These are phyloP conservation scores for Blastobotrys niveus DNA, from an alignment of 1,139 yeast genomes.

Conservation along the genomic window DNA sequence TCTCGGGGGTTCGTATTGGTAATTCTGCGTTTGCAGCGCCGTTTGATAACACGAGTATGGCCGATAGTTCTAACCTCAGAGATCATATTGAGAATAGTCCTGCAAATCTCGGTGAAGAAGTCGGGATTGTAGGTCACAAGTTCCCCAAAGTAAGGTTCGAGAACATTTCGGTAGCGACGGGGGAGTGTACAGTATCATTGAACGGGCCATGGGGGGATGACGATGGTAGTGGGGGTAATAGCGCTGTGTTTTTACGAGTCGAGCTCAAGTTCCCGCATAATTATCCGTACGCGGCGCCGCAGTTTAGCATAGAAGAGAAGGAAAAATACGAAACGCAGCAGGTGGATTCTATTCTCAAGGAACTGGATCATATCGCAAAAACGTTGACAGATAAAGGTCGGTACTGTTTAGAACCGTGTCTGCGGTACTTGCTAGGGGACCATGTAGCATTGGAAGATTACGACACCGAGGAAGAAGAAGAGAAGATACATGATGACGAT, in stretches of 20 bases:
- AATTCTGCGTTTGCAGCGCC: slow-evolving; percentile 41
- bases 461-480: slow-evolving; percentile 20
- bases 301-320: slow-evolving; percentile 72
- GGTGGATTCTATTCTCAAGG: slow-evolving; percentile 45
- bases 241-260: slow-evolving; percentile 63
- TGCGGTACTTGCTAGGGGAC: slow-evolving; percentile 79
- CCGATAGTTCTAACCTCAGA: slow-evolving; percentile 20
- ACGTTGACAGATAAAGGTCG: slow-evolving; percentile 52
- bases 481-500: slow-evolving; percentile 17
- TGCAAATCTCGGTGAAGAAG: slow-evolving; percentile 82
- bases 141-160: slow-evolving; percentile 86
- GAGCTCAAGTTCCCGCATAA: slow-evolving; percentile 59
- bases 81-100: slow-evolving; percentile 46
- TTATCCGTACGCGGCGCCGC: slow-evolving; percentile 62
- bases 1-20: slow-evolving; percentile 83
- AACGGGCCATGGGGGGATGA: slow-evolving; percentile 62
- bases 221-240: slow-evolving; percentile 35
- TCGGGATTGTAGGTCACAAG: slow-evolving; percentile 80
- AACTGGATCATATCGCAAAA: slow-evolving; percentile 51
- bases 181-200: slow-evolving; percentile 66
- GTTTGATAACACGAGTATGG: slow-evolving; percentile 19
- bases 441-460: slow-evolving; percentile 37
- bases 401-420: slow-evolving; percentile 72
- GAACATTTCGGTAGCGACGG: slow-evolving; percentile 80
- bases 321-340: slow-evolving; percentile 52